Evolutionary conservation across 2,329 filamentous ascomycete genomes (phyloP).

Genomic region (Elsinoe arachidis): DNA sequence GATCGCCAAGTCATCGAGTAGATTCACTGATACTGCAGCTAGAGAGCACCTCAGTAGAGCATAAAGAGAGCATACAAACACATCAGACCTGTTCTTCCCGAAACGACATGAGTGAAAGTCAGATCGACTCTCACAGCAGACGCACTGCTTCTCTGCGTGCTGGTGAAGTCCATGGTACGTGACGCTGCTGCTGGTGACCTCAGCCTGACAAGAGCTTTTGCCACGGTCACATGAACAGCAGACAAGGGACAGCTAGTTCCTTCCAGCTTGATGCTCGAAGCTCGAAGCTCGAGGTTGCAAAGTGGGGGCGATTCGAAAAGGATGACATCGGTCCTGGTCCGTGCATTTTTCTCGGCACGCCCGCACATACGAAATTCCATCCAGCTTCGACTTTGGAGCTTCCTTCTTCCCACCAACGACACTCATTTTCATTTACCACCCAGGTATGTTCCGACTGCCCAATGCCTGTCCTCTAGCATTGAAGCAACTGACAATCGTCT

Average conservation of each 20-base stretch:
- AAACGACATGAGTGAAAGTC: background rate
- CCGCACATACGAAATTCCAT: slow-evolving; percentile 19
- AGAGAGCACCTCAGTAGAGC: background rate
- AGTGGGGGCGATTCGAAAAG: too few relatives aligned
- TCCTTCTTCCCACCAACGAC: slow-evolving; percentile 30
- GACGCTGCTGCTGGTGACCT: background rate
- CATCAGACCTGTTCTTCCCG: slow-evolving; percentile 4
- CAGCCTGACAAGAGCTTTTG: too few relatives aligned
- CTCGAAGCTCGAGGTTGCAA: background rate
- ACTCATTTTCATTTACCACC: slow-evolving; percentile 36
- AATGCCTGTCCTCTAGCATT: slow-evolving; percentile 9
- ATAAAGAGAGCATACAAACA: background rate
- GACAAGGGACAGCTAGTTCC: too few relatives aligned
- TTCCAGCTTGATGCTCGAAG: background rate
- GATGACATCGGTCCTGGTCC: too few relatives aligned
- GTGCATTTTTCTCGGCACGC: background rate
- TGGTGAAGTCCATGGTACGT: background rate
- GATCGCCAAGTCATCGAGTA: slow-evolving; percentile 13
- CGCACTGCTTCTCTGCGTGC: background rate
- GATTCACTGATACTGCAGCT: background rate
- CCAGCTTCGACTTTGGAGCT: slow-evolving; percentile 18
- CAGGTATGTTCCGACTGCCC: slow-evolving; percentile 21
- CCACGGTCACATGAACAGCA: too few relatives aligned
- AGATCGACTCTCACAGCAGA: background rate
- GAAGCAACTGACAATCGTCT: background rate